phyloP scores from a whole-genome alignment of 768 basidiomycete species.

The Dentipellis sp. region DNA sequence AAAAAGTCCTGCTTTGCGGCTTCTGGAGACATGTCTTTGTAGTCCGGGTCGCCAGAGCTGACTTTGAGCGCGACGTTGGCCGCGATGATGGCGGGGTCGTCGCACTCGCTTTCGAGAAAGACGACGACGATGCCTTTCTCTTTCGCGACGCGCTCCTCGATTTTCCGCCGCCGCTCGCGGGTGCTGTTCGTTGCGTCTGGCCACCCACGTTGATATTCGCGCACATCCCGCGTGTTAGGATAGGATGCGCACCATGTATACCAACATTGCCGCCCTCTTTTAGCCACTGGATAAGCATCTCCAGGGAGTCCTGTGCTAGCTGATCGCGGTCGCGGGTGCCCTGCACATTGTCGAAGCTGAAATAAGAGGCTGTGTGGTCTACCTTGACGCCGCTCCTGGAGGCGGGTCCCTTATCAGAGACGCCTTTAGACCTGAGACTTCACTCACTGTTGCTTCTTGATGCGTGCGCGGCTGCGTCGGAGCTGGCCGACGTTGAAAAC shows the following conservation, averaged over 20 bases:
- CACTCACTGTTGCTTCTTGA: conserved; percentile 64
- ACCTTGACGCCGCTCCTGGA: conserved; percentile 73
- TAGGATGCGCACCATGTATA: conserved; percentile 67
- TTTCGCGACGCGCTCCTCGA: conserved; percentile 72
- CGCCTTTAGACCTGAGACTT: not conserved
- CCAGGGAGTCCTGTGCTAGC: conserved; percentile 85
- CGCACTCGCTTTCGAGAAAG: conserved; percentile 92
- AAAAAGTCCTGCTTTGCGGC: conserved; percentile 86
- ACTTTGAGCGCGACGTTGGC: conserved; percentile 96
- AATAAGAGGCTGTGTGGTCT: conserved; percentile 86
- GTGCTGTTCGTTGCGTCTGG: conserved; percentile 97
- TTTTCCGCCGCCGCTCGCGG: conserved; percentile 62
- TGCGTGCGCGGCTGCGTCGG: conserved; percentile 74
- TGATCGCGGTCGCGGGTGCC: conserved; percentile 71
- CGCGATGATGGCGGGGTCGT: conserved; percentile 89
- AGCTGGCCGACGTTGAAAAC: conserved; percentile 99
- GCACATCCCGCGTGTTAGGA: not conserved
- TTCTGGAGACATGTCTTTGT: conserved; percentile 80
- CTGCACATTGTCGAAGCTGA: conserved; percentile 76
- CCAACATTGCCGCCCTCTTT: conserved; percentile 95
- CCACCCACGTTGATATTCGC: not conserved
- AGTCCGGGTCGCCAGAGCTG: conserved; percentile 94
- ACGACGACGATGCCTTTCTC: conserved; percentile 85
- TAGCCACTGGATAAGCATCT: conserved; percentile 92
- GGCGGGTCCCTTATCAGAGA: not conserved